Evolutionary conservation across 805 yeast genomes (phyloP), one percentile per base, ranked within the genome.

Genomic region (Candida montana): DNA sequence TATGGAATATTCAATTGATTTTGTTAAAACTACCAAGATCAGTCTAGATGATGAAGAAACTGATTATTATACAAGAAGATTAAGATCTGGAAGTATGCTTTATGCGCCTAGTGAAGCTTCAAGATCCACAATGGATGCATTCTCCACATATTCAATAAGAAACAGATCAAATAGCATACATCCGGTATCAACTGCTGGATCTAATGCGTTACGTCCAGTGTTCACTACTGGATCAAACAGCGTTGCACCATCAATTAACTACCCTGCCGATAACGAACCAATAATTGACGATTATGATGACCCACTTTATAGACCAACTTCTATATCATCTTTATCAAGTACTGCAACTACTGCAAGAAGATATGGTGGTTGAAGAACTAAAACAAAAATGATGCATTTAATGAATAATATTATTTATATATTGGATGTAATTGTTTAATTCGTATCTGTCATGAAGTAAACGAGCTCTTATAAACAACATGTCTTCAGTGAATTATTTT

Each of bases 1-100:
- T 53, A 74, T 88, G 68, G 68, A 68, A 33, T 50, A 63, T 5
- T 69, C 63, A 7, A 58, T 67, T 8, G 61, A 53, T 27, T 59
- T 67, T 34, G 51, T 61, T 5, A 67, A 65, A 26, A 24, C 26
- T n/a, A 34, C 46, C 16, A 49, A 49, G 30, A 5, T 31, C 8
- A 46, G 44, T 7, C 32, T 47, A 10, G 36, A 46, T 9, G 35
- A 38, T 5, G 36, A 30, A 6, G 13, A 16, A 21, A 21, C 12
- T 9, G 10, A 10, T 9, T 17, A 28, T 24, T 30, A 30, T 3
- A 10, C 32, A 12, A 32, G 32, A 33, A 31, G 26, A 13, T 20
- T 27, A 15, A 17, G 33, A 17, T 38, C 32, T 16, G 30, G 24
- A 15, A 38, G 41, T 27, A 24, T 26, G 7, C 7, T 32, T 8